Base-by-base conservation (phyloP, 768 basidiomycete genomes). In the Cyathus striatus region DNA sequence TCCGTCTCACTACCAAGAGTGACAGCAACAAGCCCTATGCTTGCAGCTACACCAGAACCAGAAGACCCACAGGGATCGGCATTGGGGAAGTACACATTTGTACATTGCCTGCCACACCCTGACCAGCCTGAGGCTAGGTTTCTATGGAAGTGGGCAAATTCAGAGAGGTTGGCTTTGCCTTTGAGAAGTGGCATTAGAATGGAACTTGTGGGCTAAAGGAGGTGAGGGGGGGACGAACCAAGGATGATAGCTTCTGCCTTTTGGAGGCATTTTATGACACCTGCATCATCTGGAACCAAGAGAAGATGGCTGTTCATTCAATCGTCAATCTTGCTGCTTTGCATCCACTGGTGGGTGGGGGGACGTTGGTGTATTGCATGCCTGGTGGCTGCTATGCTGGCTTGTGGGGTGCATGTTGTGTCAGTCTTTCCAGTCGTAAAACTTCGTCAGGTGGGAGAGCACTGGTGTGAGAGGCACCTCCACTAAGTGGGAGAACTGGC, bases 31-130 rank as follows among this genome's bases (percentile, higher is more conserved):
- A 79, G 61, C 14, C 78, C 77, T 38, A 77, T 78, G 2, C 75
- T 73, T 2, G 73, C 61, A 18, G 73, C 65, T 22, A 79, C 64
- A 3, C 69, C 81, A n/a, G 77, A 78, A 2, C 81, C 81, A 5
- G 77, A 79, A 1, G 76, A 79, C 1, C 79, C 78, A 46, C 73
- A 78, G 2, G 79, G 76, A 48, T 78, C 73, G 3, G 66, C 73
- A 12, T 66, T 65, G 0, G 73, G 70, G 44, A 64, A 77, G 50
- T 75, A 79, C 12, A 75, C 70, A 43, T 66, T 72, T 3, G 65
- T 72, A 36, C 61, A 56, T 56, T 79, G 79, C 2, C 77, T 76
- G 9, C 70, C 70, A 36, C 78, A 65, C 13, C 75, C 76, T 16
- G 76, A 78, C 76, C 77, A 82, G 9, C 78, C 79, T 1, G 66